A percentile compares a stretch with the other conserved stretches of the same genome.
Evolutionary conservation across 768 basidiomycete species (phyloP).

Genomic region (Leucocoprinus sp.): DNA sequence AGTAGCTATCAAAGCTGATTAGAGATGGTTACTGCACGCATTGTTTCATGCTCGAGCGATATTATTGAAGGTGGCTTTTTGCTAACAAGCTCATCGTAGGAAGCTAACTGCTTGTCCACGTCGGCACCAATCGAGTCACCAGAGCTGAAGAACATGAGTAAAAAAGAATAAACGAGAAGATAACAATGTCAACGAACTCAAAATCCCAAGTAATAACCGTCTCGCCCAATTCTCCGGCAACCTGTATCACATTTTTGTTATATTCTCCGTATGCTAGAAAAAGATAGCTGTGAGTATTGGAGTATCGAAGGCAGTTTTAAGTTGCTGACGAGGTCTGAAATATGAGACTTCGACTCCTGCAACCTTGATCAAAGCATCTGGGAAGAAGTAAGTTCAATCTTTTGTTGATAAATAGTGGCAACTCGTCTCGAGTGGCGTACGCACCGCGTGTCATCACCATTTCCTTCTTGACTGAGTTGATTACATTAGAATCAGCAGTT

Average conservation of each 20-base stretch:
- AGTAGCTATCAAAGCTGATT: not conserved
- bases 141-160: conserved; percentile 18
- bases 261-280: conserved; percentile 28
- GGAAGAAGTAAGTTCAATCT: not conserved
- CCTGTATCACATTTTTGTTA: conserved; percentile 24
- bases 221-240: conserved; percentile 18
- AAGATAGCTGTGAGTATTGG: not conserved
- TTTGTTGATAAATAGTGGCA: not conserved
- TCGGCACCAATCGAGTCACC: conserved; percentile 28
- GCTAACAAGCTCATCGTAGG: conserved; percentile 19
- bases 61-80: conserved; percentile 24
- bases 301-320: not conserved
- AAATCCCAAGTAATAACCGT: conserved; percentile 25
- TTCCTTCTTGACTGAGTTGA: conserved; percentile 13
- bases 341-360: conserved; percentile 27
- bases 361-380: conserved; percentile 19
- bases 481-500: not conserved
- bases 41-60: conserved; percentile 30
- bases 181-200: conserved; percentile 19
- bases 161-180: not conserved
- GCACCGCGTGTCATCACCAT: conserved; percentile 17
- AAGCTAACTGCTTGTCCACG: conserved; percentile 18
- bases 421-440: not conserved
- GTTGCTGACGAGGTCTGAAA: conserved; percentile 27
- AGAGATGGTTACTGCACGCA: conserved; percentile 15